A percentile compares a stretch with the other conserved stretches of the same genome.
These are phyloP conservation scores for Cystofilobasidium ferigula DNA, from an alignment of 768 basidiomycete species.

Conservation along the genomic window DNA sequence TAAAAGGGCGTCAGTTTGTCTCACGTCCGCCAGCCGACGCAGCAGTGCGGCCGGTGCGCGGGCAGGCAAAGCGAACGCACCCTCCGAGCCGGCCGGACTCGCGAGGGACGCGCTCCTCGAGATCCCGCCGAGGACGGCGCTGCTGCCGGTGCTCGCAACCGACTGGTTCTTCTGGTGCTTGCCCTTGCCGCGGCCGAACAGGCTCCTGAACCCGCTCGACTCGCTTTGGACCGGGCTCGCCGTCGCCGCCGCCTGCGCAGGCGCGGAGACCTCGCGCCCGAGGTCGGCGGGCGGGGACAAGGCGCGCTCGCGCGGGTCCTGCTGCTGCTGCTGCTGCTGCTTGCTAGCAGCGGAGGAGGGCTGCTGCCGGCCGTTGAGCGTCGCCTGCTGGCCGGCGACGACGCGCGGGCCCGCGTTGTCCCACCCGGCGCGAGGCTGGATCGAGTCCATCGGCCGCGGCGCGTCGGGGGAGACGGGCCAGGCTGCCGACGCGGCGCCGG, in stretches of 20 bases:
- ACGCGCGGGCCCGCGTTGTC: background rate
- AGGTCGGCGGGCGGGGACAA: too few relatives aligned
- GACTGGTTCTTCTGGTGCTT: background rate
- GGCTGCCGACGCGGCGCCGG: background rate
- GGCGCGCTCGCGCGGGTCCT: too few relatives aligned
- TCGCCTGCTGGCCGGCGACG: too few relatives aligned
- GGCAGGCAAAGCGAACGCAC: background rate
- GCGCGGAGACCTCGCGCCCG: too few relatives aligned
- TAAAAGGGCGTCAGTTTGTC: background rate
- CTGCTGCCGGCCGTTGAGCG: too few relatives aligned
- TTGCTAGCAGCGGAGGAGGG: too few relatives aligned
- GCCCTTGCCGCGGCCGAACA: constrained; percentile 5
- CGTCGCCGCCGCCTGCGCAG: background rate
- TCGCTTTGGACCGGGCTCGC: background rate
- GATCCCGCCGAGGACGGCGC: background rate
- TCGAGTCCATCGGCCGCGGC: background rate
- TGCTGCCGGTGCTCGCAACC: background rate
- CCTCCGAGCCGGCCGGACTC: background rate
- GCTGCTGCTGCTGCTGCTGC: too few relatives aligned
- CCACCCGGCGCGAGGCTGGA: background rate
- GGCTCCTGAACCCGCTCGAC: background rate
- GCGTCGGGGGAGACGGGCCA: background rate
- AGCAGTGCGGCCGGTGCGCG: background rate
- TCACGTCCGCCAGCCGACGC: background rate
- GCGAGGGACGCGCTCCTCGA: background rate